Conservation (phyloP, 257 asterid species). For the Ophiorrhiza pumila region DNA sequence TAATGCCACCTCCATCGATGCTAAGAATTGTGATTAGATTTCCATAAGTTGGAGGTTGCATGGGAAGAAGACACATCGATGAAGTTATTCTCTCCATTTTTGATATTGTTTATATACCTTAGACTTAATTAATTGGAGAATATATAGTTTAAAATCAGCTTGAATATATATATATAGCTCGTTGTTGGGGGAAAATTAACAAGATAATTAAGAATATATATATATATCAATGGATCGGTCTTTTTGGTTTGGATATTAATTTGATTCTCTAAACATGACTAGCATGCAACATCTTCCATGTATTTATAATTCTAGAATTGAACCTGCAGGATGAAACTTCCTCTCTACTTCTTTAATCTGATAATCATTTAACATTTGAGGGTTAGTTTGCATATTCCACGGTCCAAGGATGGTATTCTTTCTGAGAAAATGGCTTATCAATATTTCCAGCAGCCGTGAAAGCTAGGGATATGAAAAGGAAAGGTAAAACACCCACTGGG, state of each 20-base stretch:
- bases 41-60: conserved; percentile 41
- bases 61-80: conserved; percentile 21
- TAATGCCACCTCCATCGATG: conserved; percentile 58
- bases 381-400: no score
- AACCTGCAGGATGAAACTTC: no score
- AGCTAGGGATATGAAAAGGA: background rate
- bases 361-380: background rate
- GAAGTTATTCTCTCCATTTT: conserved; percentile 20
- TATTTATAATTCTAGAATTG: no score
- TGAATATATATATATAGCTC: no score
- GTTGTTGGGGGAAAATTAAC: no score
- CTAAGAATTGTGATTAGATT: conserved; percentile 41
- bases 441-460: background rate
- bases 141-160: no score
- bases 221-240: no score
- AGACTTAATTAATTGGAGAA: background rate
- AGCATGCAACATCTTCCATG: no score
- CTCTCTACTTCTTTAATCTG: background rate
- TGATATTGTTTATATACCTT: background rate
- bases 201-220: no score
- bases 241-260: no score
- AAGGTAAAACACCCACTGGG: background rate
- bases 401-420: background rate
- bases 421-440: background rate
- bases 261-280: no score